Evolutionary conservation across 164 flowering plant genomes (phyloP), one percentile per base, ranked within the genome.

Genomic region (Berberis thunbergii): DNA sequence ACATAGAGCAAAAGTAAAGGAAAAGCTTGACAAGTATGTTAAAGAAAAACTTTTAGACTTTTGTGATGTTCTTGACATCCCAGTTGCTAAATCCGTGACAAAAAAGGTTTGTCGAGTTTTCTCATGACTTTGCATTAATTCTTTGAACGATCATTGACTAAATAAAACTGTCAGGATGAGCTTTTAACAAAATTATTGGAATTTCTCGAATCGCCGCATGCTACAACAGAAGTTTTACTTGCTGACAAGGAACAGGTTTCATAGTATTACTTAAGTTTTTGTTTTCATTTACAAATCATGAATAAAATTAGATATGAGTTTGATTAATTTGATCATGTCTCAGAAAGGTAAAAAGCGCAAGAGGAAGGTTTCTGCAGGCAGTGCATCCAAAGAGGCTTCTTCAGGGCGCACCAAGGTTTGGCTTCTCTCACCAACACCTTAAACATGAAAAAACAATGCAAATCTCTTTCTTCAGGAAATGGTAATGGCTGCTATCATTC

Each of bases 151-250:
- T 57, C 6, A 7, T 57, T 7, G 12, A 9, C 45, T 3, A 4
- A 6, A 42, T 7, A 57, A 42, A 64, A 48, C 64, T 72, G 76
- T 67, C 77, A 92, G 96, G 98, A 89, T 72, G 98, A 92, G 44
- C 79, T 89, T 10, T 69, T 83, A 10, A 79, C 58, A 11, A 87
- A 82, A 61, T 62, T 92, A 59, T 70, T 89, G 64, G 91, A 89
- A 26, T 92, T 92, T 70, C 72, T 92, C 78, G 93, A 86, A 77
- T 82, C 86, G 39, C 98, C 98, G 6, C 84, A 80, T 77, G 75
- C 87, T 41, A 89, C 96, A 7, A 87, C 88, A 10, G 89, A 86
- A 53, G 67, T 72, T 58, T 73, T 80, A 64, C 84, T 89, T 53
- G 87, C 89, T 70, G 96, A 87, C 4, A 86, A 83, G 67, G 91